Evolutionary conservation across 768 basidiomycete genomes (phyloP).

Genomic region (Leccinum rimulosum): DNA sequence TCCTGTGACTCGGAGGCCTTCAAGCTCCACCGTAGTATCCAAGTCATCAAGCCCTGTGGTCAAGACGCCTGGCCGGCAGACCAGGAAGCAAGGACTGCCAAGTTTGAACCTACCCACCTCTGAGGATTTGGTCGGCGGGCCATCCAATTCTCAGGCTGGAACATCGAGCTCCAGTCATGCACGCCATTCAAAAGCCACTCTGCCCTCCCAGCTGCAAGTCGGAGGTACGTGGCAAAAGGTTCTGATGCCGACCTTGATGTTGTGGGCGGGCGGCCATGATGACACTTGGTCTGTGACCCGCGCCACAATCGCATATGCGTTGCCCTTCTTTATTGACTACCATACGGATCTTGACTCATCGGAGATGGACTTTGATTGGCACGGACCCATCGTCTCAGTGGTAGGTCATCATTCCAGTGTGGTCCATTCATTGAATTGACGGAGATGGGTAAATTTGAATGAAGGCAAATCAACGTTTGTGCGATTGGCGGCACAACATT

Average conservation of each 20-base stretch:
- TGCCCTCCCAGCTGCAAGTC: background rate
- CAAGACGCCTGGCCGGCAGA: background rate
- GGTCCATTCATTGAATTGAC: background rate
- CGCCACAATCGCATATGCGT: background rate
- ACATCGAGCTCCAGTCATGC: background rate
- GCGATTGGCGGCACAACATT: slow-evolving; percentile 6
- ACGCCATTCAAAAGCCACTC: background rate
- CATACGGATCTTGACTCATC: background rate
- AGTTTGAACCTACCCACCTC: background rate
- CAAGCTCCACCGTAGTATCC: background rate
- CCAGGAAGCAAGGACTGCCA: no score
- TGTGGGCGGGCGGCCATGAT: background rate
- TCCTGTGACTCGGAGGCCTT: background rate
- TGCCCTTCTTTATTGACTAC: background rate
- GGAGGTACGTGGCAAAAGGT: background rate
- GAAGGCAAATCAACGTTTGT: slow-evolving; percentile 5
- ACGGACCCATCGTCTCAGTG: background rate
- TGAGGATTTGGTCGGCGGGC: background rate
- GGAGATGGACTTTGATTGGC: background rate
- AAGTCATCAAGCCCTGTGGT: background rate
- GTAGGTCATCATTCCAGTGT: background rate
- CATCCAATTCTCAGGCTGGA: background rate
- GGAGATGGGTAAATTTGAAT: background rate
- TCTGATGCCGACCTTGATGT: background rate
- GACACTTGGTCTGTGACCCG: background rate